Percentiles rank a stretch among this genome's conserved stretches.
Conservation (phyloP, 2,329 filamentous ascomycete species). For the Raffaelea ambrosiae region DNA sequence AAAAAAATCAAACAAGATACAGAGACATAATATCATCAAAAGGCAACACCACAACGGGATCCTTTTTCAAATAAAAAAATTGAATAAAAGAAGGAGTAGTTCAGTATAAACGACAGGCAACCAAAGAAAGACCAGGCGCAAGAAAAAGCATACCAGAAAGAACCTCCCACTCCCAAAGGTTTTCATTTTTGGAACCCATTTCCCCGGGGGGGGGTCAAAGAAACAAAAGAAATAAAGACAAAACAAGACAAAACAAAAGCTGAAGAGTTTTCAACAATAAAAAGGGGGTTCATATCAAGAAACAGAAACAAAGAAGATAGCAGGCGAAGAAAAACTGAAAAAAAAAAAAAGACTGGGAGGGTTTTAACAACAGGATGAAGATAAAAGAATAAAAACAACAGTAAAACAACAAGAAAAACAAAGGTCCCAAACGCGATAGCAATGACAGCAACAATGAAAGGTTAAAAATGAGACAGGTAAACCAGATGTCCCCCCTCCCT, state of each 20-base stretch:
- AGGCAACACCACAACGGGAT: no score
- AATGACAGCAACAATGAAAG: neutral
- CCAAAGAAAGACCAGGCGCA: neutral
- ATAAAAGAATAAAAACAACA: neutral
- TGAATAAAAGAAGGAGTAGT: neutral
- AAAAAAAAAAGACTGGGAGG: neutral
- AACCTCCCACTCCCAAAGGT: no score
- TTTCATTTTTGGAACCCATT: no score
- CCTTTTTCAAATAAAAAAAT: neutral
- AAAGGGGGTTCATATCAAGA: neutral
- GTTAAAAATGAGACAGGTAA: neutral
- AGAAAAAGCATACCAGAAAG: neutral
- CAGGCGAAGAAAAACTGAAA: neutral
- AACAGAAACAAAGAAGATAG: neutral
- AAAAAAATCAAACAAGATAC: neutral
- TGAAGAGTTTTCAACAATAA: neutral
- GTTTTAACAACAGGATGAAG: neutral
- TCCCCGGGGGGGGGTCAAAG: no score
- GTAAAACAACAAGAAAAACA: neutral
- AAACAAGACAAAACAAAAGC: neutral
- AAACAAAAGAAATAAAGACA: neutral
- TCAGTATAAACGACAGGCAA: no score
- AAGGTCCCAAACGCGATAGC: neutral
- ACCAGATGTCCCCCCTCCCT: no score
- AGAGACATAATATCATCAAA: no score